Evolutionary conservation across 2,329 filamentous ascomycete species (phyloP), one percentile per base, ranked within the genome.

Genomic region (Alternaria brassicicola): DNA sequence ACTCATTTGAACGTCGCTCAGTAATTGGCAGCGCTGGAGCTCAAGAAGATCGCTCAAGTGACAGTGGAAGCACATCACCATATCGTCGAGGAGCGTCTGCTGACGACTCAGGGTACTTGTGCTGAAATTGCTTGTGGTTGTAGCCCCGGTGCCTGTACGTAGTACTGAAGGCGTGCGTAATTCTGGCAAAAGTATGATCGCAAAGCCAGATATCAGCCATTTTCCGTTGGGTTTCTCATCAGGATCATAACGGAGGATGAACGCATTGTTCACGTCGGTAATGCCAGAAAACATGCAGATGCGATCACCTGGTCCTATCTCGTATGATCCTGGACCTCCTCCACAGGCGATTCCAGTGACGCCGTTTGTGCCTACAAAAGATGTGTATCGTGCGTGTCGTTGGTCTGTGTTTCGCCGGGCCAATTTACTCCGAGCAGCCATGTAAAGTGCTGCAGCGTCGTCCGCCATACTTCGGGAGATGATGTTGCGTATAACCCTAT

Each of bases 11-110:
- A 23, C 21, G 1, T 52, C 33, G 12, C 52, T 58, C 12, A 66
- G 17, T 9, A 64, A 50, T 7, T 52, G 53, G 23, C 63, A 66
- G 3, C 63, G 58, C 13, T 53, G 59, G 1, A 66, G 48, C 12
- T 66, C 63, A 2, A 66, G 33, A 12, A 66, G 30, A 21, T 66
- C 63, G 10, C 53, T 56, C 41, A 66, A 31, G 15, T 62, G 52
- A n/a, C 63, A 66, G 41, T 66, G 63, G 1, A 66, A 66, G 19
- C 63, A 66, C 41, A 64, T 35, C 0, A 13, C 31, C 21, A 30
- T 46, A 5, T 61, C 31, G 5, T 13, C 21, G 13, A 33, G 25
- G 21, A 41, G 23, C 1, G 39, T 4, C 30, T 46, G 31, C 15
- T 55, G 47, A 15, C 35, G n/a, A 10, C 41, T 26, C 6, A 26